Percentiles rank a stretch among this genome's conserved stretches.
These are phyloP conservation scores for Suhomyces emberorum DNA, from an alignment of 805 yeast genomes.

Conservation along the genomic window DNA sequence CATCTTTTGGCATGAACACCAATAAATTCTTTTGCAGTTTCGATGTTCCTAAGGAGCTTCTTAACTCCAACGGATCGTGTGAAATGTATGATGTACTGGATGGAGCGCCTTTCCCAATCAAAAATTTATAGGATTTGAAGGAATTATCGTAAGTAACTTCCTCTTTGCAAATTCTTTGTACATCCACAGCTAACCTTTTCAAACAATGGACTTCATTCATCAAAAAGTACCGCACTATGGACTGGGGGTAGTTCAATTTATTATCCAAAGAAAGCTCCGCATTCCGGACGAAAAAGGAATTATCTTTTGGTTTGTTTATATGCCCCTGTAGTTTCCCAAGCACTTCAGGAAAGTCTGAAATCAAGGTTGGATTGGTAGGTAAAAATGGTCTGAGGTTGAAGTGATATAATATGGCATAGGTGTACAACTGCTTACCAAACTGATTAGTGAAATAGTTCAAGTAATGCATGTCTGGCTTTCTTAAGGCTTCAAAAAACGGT, in stretches of 20 bases:
- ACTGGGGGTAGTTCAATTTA: constrained; percentile 10
- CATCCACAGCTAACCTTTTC: constrained; percentile 9
- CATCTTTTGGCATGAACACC: constrained; percentile 9
- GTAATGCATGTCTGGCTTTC: constrained; percentile 9
- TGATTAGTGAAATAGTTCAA: constrained; percentile 11
- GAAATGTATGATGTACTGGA: constrained; percentile 2
- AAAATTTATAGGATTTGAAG: background rate
- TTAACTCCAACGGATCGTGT: constrained; percentile 10
- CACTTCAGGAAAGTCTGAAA: background rate
- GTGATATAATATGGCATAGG: constrained; percentile 9
- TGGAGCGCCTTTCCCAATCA: background rate
- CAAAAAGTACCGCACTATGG: constrained; percentile 12
- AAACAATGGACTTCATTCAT: constrained; percentile 11
- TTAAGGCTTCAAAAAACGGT: constrained; percentile 10
- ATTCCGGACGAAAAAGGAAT: constrained; percentile 11
- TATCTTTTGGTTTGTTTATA: constrained; percentile 2
- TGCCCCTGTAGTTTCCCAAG: background rate
- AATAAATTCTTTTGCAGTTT: constrained; percentile 7
- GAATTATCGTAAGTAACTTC: constrained; percentile 8
- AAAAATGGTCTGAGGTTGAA: constrained; percentile 12
- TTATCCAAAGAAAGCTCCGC: constrained; percentile 5
- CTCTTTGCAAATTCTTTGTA: constrained; percentile 6
- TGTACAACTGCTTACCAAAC: constrained; percentile 11
- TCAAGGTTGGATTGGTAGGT: constrained; percentile 4
- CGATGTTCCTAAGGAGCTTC: constrained; percentile 6